phyloP scores from a whole-genome alignment of 331 rosid genomes.

The Malus hybrid region DNA sequence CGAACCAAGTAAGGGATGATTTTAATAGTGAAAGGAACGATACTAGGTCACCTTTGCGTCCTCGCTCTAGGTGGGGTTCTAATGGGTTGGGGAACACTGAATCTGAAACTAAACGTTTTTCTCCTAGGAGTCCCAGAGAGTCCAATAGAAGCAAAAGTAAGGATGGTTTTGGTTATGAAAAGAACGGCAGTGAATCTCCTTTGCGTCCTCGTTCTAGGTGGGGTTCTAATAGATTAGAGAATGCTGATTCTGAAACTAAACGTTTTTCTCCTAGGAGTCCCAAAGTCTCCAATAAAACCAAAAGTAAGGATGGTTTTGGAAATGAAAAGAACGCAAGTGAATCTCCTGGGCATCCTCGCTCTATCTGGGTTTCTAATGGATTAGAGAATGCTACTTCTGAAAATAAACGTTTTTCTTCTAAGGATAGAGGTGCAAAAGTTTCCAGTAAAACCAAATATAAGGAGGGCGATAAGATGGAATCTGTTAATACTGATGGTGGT shows the following conservation, averaged over 20 bases:
- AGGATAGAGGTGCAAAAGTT: constrained; percentile 11
- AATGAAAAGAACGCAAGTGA: background rate
- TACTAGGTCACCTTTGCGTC: constrained; percentile 2
- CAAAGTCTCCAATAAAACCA: constrained; percentile 9
- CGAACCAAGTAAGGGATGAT: constrained; percentile 9
- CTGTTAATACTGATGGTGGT: constrained; percentile 7
- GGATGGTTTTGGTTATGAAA: constrained; percentile 13
- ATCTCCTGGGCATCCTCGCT: constrained; percentile 3
- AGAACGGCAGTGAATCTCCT: constrained; percentile 1
- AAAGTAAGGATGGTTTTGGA: constrained; percentile 16
- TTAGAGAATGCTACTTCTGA: constrained; percentile 16
- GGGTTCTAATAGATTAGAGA: constrained; percentile 24
- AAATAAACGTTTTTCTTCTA: constrained; percentile 20
- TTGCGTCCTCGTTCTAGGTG: constrained; percentile 25
- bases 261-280: constrained; percentile 20
- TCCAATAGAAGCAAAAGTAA: constrained; percentile 15
- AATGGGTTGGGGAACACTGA: constrained; percentile 10
- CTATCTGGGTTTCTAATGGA: constrained; percentile 34
- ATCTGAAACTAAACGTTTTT: constrained; percentile 24
- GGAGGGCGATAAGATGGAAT: constrained; percentile 17
- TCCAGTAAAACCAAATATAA: constrained; percentile 8
- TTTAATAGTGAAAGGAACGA: constrained; percentile 4
- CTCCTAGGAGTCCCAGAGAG: constrained; percentile 16
- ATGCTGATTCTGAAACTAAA: constrained; percentile 22
- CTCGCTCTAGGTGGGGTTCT: constrained; percentile 35